Evolutionary conservation across 805 yeast genomes (phyloP), one percentile per base, ranked within the genome.

Genomic region (Saccharomycopsis sp.): DNA sequence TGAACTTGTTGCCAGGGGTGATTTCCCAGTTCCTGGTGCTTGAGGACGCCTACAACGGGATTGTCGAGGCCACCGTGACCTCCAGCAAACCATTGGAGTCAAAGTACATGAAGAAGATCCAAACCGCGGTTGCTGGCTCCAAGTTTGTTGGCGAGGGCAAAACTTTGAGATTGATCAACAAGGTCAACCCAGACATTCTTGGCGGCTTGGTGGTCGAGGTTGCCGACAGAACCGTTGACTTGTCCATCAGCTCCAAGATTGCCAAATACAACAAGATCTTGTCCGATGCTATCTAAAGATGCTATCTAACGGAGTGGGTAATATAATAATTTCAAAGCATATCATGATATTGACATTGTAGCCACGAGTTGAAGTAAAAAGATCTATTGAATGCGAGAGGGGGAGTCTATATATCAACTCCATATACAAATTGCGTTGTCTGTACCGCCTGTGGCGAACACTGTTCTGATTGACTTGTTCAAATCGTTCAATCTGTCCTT

Each of bases 131-230:
- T 56, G 62, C 80, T 50, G 75, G 70, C 61, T 87, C 96, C 36
- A 64, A 72, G 53, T 81, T 77, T 57, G 94, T 89, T 48, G 95
- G 95, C 53, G 64, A 69, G 43, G 89, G 85, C 56, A 82, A 88
- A 73, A 75, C 89, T 55, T 76, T 92, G 63, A 80, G 81, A 70
- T 69, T 92, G 54, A 67, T 76, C 53, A 89, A 87, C 72, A 71
- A 70, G 51, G 83, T 89, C 49, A 78, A 86, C 69, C 85, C 95
- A 50, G 92, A 82, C 51, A 84, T 92, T 60, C 72, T 84, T 62
- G 98, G 98, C 60, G 98, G 98, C 57, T 75, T 92, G 62, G 69
- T 92, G 53, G 95, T 92, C 47, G 95, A 88, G 67, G 85, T 92
- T 56, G 96, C 89, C 59, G 98, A 89, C 71, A 85, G 81, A 66